Evolutionary conservation across 2,329 filamentous ascomycete species (phyloP).

Genomic region (Sclerotinia trifoliorum): DNA sequence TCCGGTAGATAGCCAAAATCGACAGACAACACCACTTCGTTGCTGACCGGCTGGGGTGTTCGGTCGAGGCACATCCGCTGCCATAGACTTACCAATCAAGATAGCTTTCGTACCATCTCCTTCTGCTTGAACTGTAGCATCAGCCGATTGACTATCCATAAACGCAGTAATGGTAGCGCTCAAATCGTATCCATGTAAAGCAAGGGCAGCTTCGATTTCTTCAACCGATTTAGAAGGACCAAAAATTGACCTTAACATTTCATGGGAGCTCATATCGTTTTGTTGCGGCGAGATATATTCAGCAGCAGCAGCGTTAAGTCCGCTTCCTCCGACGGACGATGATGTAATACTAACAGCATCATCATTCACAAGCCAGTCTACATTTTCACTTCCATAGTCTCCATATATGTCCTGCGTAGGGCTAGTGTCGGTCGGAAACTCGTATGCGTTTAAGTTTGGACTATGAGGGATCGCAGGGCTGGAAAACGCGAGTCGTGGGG

Average conservation of each 20-base stretch:
- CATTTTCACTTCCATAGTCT: conserved; percentile 88
- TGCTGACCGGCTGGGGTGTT: conserved; percentile 72
- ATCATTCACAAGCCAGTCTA: conserved; percentile 92
- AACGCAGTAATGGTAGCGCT: conserved; percentile 87
- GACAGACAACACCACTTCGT: conserved; percentile 89
- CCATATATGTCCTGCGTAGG: conserved; percentile 84
- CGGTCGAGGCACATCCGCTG: conserved; percentile 67
- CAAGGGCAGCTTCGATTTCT: conserved; percentile 88
- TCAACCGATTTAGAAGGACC: conserved; percentile 87
- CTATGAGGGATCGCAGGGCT: conserved; percentile 91
- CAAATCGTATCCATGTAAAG: conserved; percentile 86
- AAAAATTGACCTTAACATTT: conserved; percentile 93
- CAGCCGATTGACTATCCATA: conserved; percentile 68
- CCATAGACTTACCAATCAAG: conserved; percentile 87
- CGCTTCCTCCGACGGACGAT: conserved; percentile 67
- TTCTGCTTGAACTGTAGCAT: conserved; percentile 47
- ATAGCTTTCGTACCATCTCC: conserved; percentile 61
- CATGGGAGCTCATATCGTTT: conserved; percentile 94
- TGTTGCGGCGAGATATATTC: conserved; percentile 69
- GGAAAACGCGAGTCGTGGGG: conserved; percentile 84
- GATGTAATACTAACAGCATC: conserved; percentile 79
- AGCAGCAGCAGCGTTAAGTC: conserved; percentile 74
- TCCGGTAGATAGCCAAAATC: conserved; percentile 95
- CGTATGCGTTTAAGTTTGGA: conserved; percentile 90
- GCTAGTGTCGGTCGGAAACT: conserved; percentile 80